Conservation (phyloP, 2,329 filamentous ascomycete genomes). For the Fusarium pilosicola region DNA sequence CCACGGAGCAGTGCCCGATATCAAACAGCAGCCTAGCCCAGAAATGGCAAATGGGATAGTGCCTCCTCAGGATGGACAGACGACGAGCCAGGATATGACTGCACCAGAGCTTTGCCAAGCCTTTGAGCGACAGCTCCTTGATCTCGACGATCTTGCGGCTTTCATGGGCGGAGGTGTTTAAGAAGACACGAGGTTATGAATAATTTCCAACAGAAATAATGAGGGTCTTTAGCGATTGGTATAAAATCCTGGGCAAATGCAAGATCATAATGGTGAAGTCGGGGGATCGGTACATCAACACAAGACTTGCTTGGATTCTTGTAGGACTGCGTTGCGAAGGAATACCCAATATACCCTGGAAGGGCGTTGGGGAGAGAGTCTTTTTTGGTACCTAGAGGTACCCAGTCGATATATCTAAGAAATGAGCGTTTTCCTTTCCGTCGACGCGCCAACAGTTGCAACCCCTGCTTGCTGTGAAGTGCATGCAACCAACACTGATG, state of each 20-base stretch:
- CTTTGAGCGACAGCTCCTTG: slow-evolving; percentile 68
- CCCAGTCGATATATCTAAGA: slow-evolving; percentile 13
- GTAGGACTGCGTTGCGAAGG: slow-evolving; percentile 38
- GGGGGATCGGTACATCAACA: background rate
- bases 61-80: slow-evolving; percentile 47
- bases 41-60: slow-evolving; percentile 48
- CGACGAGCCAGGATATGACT: slow-evolving; percentile 64
- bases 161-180: slow-evolving; percentile 71
- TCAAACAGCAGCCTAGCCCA: slow-evolving; percentile 53
- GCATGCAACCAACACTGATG: background rate
- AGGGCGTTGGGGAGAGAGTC: slow-evolving; percentile 42
- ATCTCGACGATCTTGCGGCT: slow-evolving; percentile 69
- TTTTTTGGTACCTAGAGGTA: slow-evolving; percentile 24
- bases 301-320: slow-evolving; percentile 10
- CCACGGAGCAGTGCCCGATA: slow-evolving; percentile 44
- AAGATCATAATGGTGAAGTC: slow-evolving; percentile 12
- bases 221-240: slow-evolving; percentile 17
- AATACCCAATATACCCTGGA: slow-evolving; percentile 46
- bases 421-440: slow-evolving; percentile 8
- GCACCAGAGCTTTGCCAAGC: slow-evolving; percentile 66
- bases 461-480: background rate
- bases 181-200: slow-evolving; percentile 11
- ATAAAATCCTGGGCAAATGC: background rate
- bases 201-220: slow-evolving; percentile 9
- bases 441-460: background rate